Evolutionary conservation across 2,329 filamentous ascomycete genomes (phyloP), one percentile per base, ranked within the genome.

Genomic region (Diaporthe vexans): DNA sequence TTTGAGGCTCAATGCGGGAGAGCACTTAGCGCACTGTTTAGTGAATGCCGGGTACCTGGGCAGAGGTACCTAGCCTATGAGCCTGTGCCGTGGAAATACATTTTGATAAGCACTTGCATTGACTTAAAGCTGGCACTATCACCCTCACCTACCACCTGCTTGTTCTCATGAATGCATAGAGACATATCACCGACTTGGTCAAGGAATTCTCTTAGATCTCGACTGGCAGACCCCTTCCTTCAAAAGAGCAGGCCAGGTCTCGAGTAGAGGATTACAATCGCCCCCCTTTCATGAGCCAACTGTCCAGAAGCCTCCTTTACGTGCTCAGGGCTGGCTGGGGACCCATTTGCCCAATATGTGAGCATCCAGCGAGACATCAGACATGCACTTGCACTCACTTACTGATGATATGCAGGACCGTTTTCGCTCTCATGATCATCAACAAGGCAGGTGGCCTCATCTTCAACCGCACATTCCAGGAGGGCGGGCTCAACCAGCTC

Each of bases 391-490:
- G n/a, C 46, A 10, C 33, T n/a, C 61, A 26, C 29, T 29, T 9
- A 13, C 61, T 58, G 15, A 69, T 19, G 21, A 8, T 19, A 19
- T 4, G 1, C 7, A 98, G 95, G 97, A 94, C 95, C 78, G 94
- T 99, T 83, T 97, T 97, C 84, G 92, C 95, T 74, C 93, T 99
- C 81, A 95, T 98, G 83, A 93, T 99, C 83, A 98, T 99, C 88
- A 98, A 98, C 89, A 99, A 99, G 89, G 95, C 97, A 77, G 97
- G 95, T 75, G 97, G 97, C 79, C 90, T 99, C 71, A 93, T 99
- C 84, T 99, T 97, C 88, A 96, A 98, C 85, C 94, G 95, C 79
- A 94, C 95, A 81, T 98, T 99, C 84, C 92, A 95, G 80, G 91
- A 96, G 57, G 94, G 91, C 75, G 94, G 90, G 59, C 90, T 99